Conservation (phyloP, 768 basidiomycete species). For the Termitomyces bulborhizus region DNA sequence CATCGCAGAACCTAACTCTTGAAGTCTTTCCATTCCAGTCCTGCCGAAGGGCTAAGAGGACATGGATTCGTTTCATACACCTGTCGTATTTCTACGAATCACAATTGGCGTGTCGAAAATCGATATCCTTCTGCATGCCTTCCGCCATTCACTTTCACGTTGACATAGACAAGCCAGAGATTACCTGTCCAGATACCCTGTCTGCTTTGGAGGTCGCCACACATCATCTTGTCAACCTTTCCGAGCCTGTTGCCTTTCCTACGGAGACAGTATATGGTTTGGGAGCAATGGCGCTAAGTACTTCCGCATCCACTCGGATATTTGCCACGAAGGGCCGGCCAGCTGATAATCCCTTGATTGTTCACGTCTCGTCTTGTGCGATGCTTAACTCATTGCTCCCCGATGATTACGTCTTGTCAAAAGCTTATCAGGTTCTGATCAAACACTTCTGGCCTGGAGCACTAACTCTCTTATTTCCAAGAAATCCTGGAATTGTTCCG, state of each 20-base stretch:
- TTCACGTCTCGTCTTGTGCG: constrained; percentile 79
- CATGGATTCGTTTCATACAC: too few species aligned
- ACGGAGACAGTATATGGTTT: constrained; percentile 99
- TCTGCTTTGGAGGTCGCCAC: constrained; percentile 51
- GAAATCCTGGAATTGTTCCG: constrained; percentile 55
- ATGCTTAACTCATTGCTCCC: constrained; percentile 84
- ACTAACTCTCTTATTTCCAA: constrained; percentile 86
- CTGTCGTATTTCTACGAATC: too few species aligned
- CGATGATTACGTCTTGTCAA: constrained; percentile 49
- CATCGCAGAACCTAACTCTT: too few species aligned
- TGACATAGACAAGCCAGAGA: constrained; percentile 36
- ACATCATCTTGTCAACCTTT: constrained; percentile 40
- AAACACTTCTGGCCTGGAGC: constrained; percentile 93
- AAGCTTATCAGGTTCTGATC: constrained; percentile 69
- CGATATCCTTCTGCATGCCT: constrained; percentile 17
- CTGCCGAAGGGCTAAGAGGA: too few species aligned
- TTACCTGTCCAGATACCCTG: constrained; percentile 46
- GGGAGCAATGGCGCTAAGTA: constrained; percentile 75
- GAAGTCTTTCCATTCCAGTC: too few species aligned
- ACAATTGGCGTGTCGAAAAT: too few species aligned
- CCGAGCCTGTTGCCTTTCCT: constrained; percentile 77
- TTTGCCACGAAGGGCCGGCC: constrained; percentile 90
- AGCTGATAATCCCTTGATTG: constrained; percentile 94
- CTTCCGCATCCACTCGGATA: constrained; percentile 62
- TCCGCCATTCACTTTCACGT: constrained; percentile 50